phyloP scores from a whole-genome alignment of 106 monocot genomes.

The Xerophyta viscosa region DNA sequence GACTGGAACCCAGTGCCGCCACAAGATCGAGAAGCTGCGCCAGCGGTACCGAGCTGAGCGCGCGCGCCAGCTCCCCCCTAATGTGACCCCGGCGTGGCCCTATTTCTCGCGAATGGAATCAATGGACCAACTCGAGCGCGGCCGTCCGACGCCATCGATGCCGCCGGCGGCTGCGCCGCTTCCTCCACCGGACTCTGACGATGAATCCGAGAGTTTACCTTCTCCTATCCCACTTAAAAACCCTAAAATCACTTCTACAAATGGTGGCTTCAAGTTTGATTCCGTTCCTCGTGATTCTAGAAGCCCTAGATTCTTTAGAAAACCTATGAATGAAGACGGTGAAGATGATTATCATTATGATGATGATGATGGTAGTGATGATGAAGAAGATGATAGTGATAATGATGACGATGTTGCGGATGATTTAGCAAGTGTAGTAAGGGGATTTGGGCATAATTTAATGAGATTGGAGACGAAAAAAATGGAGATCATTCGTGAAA shows the following conservation, averaged over 20 bases:
- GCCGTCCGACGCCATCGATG: constrained; percentile 3
- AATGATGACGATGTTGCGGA: not conserved
- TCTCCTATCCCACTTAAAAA: not conserved
- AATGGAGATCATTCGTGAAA: constrained; percentile 21
- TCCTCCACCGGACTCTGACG: not conserved
- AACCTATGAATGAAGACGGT: not conserved
- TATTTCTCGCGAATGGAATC: constrained; percentile 15
- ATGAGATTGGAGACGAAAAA: constrained; percentile 14
- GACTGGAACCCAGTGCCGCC: constrained; percentile 10
- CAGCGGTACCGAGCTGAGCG: constrained; percentile 12
- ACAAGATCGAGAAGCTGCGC: constrained; percentile 13
- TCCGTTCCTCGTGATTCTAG: not conserved
- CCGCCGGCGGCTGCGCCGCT: too few species aligned
- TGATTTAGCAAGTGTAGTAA: constrained; percentile 2
- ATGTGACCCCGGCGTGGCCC: constrained; percentile 4
- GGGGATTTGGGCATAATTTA: constrained; percentile 9
- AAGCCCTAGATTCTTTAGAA: constrained; percentile 6
- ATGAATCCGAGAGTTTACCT: too few species aligned
- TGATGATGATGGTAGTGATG: not conserved
- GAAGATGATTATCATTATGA: not conserved
- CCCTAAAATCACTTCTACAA: too few species aligned
- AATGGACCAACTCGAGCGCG: constrained; percentile 15
- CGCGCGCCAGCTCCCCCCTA: not conserved
- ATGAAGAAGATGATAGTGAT: not conserved
- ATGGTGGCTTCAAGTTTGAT: not conserved